Evolutionary conservation across 2,329 filamentous ascomycete genomes (phyloP), one percentile per base, ranked within the genome.

Genomic region (Penicillium griseofulvum): DNA sequence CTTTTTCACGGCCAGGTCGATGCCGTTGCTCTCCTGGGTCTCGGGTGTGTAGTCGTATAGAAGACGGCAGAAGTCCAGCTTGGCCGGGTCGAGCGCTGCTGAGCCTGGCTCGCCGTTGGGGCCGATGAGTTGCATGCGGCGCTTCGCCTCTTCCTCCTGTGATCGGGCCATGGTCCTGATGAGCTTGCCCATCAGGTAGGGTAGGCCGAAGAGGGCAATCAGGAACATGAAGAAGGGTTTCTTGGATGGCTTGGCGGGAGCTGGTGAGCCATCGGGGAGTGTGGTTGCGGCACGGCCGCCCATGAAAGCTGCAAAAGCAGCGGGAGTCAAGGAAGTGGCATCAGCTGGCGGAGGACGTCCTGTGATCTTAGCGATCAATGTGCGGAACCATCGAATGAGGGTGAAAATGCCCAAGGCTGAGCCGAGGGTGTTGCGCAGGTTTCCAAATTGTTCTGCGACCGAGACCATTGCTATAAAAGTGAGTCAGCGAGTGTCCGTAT

Each of bases 221-320:
- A 97, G 80, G 80, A 99, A 99, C 80, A 99, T 93, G 70, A 99
- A 83, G 67, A 99, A 90, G 0, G 94, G 94, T 74, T 97, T 99
- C 72, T 90, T 91, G 70, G 90, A 96, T 17, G 93, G 92, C 65
- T 86, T 87, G 4, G 89, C 78, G 17, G 85, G 80, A 16, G 80
- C 81, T 0, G 87, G 81, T 2, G 84, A 81, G 62, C 89, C 90
- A 64, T 91, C 84, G 12, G 85, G 84, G 69, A 79, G 83, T 63
- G 60, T 80, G 63, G 67, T 77, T 54, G 68, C 60, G 5, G 71
- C 68, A 48, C 81, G 76, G 16, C 87, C 87, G 52, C 89, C 90
- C 71, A 92, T 87, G 71, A 99, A 99, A 26, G 84, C 84, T 37
- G 93, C 92, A 73, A 99, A 99, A 53, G 91, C 90, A 24, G 91